Conservation (phyloP, 106 monocot species). For the Dactylorhiza incarnata region DNA sequence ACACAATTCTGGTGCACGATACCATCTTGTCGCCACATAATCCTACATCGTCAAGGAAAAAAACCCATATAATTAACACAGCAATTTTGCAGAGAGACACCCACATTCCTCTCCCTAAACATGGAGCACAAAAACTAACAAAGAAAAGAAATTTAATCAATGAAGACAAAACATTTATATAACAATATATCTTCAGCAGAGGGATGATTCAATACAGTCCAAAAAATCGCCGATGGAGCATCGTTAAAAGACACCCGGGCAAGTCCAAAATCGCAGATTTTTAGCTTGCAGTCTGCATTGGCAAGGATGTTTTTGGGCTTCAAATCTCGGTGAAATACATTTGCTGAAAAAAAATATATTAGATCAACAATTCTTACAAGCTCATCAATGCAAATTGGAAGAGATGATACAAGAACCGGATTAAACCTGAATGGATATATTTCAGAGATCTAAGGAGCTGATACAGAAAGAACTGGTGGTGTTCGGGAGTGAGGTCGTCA, state of each 20-base stretch:
- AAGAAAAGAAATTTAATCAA: not conserved
- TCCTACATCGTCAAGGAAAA: conserved; percentile 32
- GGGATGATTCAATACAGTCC: conserved; percentile 42
- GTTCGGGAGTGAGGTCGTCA: conserved; percentile 82
- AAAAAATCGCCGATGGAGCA: conserved; percentile 75
- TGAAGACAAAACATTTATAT: not conserved
- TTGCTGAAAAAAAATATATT: conserved; percentile 35
- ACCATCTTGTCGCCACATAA: conserved; percentile 87
- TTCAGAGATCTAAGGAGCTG: conserved; percentile 78
- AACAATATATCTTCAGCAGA: not conserved
- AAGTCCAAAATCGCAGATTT: conserved; percentile 77
- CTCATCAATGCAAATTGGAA: not conserved
- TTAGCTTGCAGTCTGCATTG: conserved; percentile 76
- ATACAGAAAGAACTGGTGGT: conserved; percentile 77
- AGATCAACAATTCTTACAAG: not conserved
- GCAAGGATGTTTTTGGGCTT: conserved; percentile 89
- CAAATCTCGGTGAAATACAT: conserved; percentile 80
- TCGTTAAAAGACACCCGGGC: conserved; percentile 79
- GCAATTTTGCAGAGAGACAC: not conserved
- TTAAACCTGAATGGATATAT: conserved; percentile 67
- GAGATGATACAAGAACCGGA: not conserved
- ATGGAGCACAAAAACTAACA: not conserved
- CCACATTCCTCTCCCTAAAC: not conserved
- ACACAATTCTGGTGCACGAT: conserved; percentile 81
- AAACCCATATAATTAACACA: conserved; percentile 6